Evolutionary conservation across 805 yeast genomes (phyloP).

Genomic region (Pichia scutulata): DNA sequence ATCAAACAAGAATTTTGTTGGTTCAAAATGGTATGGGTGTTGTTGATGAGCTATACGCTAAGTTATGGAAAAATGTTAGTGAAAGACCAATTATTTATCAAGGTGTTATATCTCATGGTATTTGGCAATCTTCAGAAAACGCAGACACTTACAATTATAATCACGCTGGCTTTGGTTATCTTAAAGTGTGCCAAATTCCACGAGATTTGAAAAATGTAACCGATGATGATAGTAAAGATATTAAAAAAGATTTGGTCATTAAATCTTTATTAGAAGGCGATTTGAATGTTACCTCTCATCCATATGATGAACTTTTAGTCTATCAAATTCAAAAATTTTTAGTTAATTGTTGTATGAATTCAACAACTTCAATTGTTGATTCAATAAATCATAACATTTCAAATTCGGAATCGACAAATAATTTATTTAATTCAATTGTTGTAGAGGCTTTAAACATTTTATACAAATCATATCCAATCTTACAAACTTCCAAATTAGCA

Average conservation of each 20-base stretch:
- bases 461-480: slow-evolving; percentile 21
- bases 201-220: slow-evolving; percentile 16
- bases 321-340: slow-evolving; percentile 67
- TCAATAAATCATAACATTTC: slow-evolving; percentile 71
- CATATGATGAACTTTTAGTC: slow-evolving; percentile 41
- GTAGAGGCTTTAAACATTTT: slow-evolving; percentile 40
- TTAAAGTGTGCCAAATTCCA: slow-evolving; percentile 55
- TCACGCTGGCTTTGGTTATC: slow-evolving; percentile 68
- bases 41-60: slow-evolving; percentile 39
- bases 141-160: slow-evolving; percentile 35
- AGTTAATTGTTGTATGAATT: slow-evolving; percentile 78
- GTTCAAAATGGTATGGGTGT: slow-evolving; percentile 88
- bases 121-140: slow-evolving; percentile 35
- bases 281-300: slow-evolving; percentile 25
- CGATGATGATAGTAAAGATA: slow-evolving; percentile 8
- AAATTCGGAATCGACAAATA: slow-evolving; percentile 28
- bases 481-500: slow-evolving; percentile 28
- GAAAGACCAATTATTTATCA: slow-evolving; percentile 53
- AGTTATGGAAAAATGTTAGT: slow-evolving; percentile 43
- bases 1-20: slow-evolving; percentile 50
- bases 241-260: slow-evolving; percentile 18
- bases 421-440: slow-evolving; percentile 35
- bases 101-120: slow-evolving; percentile 84
- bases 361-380: slow-evolving; percentile 70
- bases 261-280: slow-evolving; percentile 20